Percentiles rank a stretch among this genome's conserved stretches.
Conservation (phyloP, 1,284 basidiomycete species). For the Earliella scabrosa region DNA sequence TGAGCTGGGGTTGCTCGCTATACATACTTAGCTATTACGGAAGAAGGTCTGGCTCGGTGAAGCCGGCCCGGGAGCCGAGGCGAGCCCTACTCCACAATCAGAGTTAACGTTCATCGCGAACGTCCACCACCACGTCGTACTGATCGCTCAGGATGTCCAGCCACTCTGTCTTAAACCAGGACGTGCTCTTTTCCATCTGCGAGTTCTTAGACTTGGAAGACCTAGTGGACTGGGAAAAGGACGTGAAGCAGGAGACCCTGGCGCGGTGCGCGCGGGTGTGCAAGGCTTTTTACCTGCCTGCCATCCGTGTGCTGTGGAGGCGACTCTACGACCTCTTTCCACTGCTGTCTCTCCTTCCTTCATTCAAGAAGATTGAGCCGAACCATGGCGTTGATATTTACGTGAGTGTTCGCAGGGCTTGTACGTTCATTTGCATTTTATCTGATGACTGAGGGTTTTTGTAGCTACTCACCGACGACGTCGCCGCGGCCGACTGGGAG, state of each 20-base stretch:
- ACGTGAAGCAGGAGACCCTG: slow-evolving; percentile 2
- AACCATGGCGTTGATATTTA: no score
- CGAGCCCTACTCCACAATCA: no score
- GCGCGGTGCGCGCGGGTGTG: background rate
- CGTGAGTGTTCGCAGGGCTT: background rate
- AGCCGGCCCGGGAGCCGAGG: no score
- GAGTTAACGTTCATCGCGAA: background rate
- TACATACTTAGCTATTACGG: no score
- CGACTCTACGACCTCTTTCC: background rate
- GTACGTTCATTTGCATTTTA: background rate
- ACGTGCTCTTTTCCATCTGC: background rate
- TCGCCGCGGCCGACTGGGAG: background rate
- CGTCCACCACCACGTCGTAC: background rate
- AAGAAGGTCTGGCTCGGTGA: no score
- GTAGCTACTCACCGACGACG: background rate
- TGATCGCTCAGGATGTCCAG: background rate
- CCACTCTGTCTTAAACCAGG: background rate
- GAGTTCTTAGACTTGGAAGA: background rate
- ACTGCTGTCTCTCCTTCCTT: background rate
- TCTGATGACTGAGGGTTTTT: background rate
- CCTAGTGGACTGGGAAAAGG: background rate
- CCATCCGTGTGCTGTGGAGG: background rate
- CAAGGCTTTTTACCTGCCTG: background rate
- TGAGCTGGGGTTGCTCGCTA: no score
- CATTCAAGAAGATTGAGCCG: background rate